Evolutionary conservation across 1,284 basidiomycete genomes (phyloP), one percentile per base, ranked within the genome.

Genomic region (Puccinia horiana): DNA sequence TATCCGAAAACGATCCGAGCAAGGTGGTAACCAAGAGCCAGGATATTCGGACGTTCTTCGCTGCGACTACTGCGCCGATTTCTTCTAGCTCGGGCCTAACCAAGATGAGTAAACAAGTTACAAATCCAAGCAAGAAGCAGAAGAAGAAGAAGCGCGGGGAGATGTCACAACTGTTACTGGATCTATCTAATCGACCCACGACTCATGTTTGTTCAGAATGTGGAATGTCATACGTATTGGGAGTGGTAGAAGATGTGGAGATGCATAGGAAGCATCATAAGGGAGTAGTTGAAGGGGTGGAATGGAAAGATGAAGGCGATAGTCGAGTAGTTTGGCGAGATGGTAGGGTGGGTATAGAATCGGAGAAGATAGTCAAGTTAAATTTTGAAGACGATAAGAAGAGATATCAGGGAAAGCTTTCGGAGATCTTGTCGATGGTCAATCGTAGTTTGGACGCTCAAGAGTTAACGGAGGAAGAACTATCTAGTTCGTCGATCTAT

Each of bases 181-280:
- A 80, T 72, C 47, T 80, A 35, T 80, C 77, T 0, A 80, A 61
- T 47, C 65, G 77, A 42, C 77, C 77, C 16, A 80, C 47, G 18
- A 85, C 83, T 14, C 69, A 85, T 29, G 83, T 83, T 8, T 89
- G 88, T 84, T 49, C 83, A 6, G 85, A 86, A 32, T 89, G 88
- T 83, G 83, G 84, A 6, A 88, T 89, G 86, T 87, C 87, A 4
- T 89, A 88, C 83, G 84, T 88, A 18, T 85, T 87, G 23, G 87
- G 88, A n/a, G 86, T 86, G 0, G 82, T 82, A 0, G 85, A 88
- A 14, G 88, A 89, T 82, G 85, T 87, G 20, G 79, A 78, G 0
- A 74, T 87, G 16, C 88, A 89, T 80, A 83, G 82, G 1, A 84
- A 84, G 35, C 88, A 89, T 83, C 88, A 89, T 83, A 85, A 85